These are phyloP conservation scores for Lactifluus rugatus DNA, from an alignment of 768 basidiomycete species.

Conservation along the genomic window DNA sequence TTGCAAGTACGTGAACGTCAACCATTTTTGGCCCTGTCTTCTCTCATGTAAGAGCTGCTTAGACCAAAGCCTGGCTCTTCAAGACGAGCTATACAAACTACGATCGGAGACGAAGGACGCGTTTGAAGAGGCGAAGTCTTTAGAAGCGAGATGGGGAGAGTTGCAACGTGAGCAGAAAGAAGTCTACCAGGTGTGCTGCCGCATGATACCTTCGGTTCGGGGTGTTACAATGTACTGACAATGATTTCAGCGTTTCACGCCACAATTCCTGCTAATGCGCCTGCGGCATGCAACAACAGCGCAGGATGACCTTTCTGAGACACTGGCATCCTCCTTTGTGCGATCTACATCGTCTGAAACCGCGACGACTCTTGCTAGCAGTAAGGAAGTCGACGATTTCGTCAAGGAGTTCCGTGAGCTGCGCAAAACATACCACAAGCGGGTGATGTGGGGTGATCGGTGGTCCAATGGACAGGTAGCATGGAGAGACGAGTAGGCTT, in stretches of 20 bases:
- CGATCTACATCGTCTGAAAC: slow-evolving; percentile 33
- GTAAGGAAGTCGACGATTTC: slow-evolving; percentile 73
- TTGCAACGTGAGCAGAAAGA: slow-evolving; percentile 83
- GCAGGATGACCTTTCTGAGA: slow-evolving; percentile 85
- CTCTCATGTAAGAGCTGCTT: background rate
- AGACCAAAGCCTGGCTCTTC: slow-evolving; percentile 71
- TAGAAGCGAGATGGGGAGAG: slow-evolving; percentile 80
- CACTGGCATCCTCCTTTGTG: slow-evolving; percentile 74
- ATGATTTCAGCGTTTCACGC: slow-evolving; percentile 57
- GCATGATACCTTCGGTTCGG: background rate
- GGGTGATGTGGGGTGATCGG: slow-evolving; percentile 80
- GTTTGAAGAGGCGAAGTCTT: slow-evolving; percentile 74
- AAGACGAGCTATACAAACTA: slow-evolving; percentile 65
- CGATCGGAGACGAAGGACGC: slow-evolving; percentile 77
- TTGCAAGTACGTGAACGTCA: slow-evolving; percentile 56
- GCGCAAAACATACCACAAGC: slow-evolving; percentile 87
- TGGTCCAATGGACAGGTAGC: slow-evolving; percentile 80
- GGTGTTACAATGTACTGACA: background rate
- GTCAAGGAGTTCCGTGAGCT: slow-evolving; percentile 80
- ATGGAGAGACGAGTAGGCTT: slow-evolving; percentile 63
- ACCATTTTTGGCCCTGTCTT: slow-evolving; percentile 5
- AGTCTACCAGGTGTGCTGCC: slow-evolving; percentile 62
- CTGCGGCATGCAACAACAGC: slow-evolving; percentile 80
- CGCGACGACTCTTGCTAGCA: slow-evolving; percentile 20
- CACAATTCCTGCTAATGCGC: slow-evolving; percentile 82